These are phyloP conservation scores for Microcera coccophila DNA, from an alignment of 2,329 filamentous ascomycete genomes.

Conservation along the genomic window DNA sequence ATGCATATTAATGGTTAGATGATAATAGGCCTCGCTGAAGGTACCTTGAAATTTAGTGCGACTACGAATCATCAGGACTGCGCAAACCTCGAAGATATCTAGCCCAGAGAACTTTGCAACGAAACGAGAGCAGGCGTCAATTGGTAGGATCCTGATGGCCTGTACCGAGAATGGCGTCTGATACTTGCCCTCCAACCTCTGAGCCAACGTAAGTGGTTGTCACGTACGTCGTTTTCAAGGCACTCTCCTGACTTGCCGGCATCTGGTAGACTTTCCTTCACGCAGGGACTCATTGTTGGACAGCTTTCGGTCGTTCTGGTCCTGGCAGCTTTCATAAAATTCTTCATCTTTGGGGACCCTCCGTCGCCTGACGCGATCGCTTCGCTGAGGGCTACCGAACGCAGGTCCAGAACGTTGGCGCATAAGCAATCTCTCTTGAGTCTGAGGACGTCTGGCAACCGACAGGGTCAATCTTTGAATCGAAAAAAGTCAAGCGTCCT, in stretches of 20 bases:
- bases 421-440: constrained; percentile 72
- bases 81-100: too few relatives aligned
- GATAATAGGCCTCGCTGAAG: too few relatives aligned
- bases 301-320: constrained; percentile 90
- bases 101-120: too few relatives aligned
- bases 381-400: constrained; percentile 68
- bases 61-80: too few relatives aligned
- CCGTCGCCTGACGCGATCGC: constrained; percentile 79
- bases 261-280: constrained; percentile 73
- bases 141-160: neutral
- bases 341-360: constrained; percentile 98
- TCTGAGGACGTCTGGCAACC: constrained; percentile 46
- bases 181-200: constrained; percentile 39
- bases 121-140: too few relatives aligned
- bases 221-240: neutral
- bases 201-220: constrained; percentile 48
- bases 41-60: too few relatives aligned
- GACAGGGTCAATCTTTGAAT: constrained; percentile 45
- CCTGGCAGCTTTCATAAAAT: constrained; percentile 94
- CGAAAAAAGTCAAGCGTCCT: constrained; percentile 70
- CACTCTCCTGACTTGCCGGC: constrained; percentile 1
- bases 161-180: constrained; percentile 34
- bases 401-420: constrained; percentile 67
- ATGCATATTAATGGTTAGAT: too few relatives aligned
- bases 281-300: constrained; percentile 86